Evolutionary conservation across 2,329 filamentous ascomycete species (phyloP).

Genomic region (Xylariaceae sp.): DNA sequence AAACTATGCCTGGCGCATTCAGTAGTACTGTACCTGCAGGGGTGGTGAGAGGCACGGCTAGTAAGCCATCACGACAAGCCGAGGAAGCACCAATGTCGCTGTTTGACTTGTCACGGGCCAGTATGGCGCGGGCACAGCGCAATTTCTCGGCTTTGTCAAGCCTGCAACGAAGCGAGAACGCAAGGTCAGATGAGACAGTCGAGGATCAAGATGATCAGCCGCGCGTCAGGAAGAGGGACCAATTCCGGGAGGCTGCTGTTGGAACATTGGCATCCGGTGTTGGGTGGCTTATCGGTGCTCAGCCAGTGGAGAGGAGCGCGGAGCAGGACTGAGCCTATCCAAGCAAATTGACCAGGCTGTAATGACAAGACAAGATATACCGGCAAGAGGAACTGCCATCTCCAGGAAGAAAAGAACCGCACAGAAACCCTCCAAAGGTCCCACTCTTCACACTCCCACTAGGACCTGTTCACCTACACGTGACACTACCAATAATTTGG

Average conservation of each 20-base stretch:
- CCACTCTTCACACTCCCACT: no score
- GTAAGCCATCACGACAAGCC: conserved; percentile 27
- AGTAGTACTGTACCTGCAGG: conserved; percentile 29
- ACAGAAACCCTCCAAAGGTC: no score
- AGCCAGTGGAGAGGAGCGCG: conserved; percentile 29
- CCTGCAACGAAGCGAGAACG: conserved; percentile 40
- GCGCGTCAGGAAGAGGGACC: conserved; percentile 65
- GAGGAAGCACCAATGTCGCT: conserved; percentile 59
- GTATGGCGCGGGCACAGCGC: conserved; percentile 52
- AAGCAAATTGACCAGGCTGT: neutral
- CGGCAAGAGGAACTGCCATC: no score
- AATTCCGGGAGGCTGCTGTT: conserved; percentile 61
- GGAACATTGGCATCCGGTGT: conserved; percentile 64
- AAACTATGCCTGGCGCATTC: conserved; percentile 54
- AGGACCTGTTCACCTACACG: no score
- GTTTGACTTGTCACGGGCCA: conserved; percentile 60
- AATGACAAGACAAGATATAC: no score
- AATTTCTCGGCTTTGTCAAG: conserved; percentile 54
- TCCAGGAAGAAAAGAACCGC: no score
- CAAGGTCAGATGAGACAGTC: conserved; percentile 27
- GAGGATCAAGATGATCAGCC: conserved; percentile 22
- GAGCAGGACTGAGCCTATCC: conserved; percentile 17
- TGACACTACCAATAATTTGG: no score
- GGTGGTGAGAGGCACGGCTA: conserved; percentile 22
- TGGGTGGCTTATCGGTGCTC: conserved; percentile 63